These are phyloP conservation scores for Erodium texanum DNA, from an alignment of 441 rosid species.

Conservation along the genomic window DNA sequence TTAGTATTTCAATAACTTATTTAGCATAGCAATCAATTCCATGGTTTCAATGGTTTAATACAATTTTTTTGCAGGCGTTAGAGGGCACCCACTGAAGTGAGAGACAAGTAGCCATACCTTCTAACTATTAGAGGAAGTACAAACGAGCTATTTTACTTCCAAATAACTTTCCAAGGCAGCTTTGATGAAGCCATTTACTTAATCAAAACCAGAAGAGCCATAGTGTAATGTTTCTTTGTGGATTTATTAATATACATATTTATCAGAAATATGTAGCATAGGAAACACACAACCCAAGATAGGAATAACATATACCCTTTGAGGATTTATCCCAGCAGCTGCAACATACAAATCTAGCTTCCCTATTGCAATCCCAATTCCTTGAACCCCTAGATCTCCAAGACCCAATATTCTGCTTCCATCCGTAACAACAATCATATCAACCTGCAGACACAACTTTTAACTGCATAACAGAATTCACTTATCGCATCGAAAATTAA, in stretches of 20 bases:
- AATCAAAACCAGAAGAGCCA: background rate
- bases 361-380: constrained; percentile 93
- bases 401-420: constrained; percentile 99
- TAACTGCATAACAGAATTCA: background rate
- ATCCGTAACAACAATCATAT: constrained; percentile 99
- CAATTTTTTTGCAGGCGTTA: background rate
- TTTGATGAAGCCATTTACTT: background rate
- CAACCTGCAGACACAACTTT: constrained; percentile 48
- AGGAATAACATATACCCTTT: constrained; percentile 49
- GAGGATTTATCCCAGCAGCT: constrained; percentile 99
- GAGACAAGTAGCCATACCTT: background rate
- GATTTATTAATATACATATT: background rate
- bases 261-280: background rate
- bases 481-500: background rate
- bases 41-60: background rate
- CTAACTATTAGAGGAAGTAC: background rate
- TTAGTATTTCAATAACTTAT: background rate
- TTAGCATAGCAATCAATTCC: background rate
- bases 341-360: constrained; percentile 96
- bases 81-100: too few species aligned
- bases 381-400: constrained; percentile 98
- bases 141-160: background rate
- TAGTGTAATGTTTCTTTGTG: background rate
- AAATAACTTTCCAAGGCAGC: too few species aligned
- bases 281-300: background rate